phyloP scores from a whole-genome alignment of 2,329 filamentous ascomycete species.

The Penicillium nordicum region DNA sequence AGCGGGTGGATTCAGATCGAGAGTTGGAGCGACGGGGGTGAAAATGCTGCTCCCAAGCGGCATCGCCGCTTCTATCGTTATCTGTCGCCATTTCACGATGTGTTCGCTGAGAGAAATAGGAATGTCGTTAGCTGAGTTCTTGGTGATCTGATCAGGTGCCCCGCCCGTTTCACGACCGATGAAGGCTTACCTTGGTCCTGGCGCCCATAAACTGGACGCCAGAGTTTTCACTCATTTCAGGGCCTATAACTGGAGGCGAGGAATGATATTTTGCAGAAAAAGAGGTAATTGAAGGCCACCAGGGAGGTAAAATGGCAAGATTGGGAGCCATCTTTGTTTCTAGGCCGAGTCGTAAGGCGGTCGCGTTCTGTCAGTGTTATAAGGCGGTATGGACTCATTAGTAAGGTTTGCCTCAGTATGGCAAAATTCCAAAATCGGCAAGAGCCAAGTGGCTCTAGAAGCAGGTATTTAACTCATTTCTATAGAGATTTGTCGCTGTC shows the following conservation, averaged over 20 bases:
- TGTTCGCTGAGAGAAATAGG: constrained; percentile 28
- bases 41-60: constrained; percentile 26
- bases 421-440: background rate
- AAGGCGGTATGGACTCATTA: background rate
- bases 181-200: constrained; percentile 37
- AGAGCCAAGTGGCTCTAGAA: background rate
- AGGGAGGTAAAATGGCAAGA: background rate
- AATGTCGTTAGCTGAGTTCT: constrained; percentile 15
- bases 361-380: background rate
- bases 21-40: constrained; percentile 24
- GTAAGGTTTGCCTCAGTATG: background rate
- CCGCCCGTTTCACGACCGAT: constrained; percentile 21
- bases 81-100: constrained; percentile 38
- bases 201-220: constrained; percentile 37
- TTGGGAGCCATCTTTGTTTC: constrained; percentile 6
- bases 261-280: background rate
- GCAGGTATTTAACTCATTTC: background rate
- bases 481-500: background rate
- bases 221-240: constrained; percentile 38
- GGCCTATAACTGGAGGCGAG: background rate
- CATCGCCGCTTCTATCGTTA: constrained; percentile 23
- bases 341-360: constrained; percentile 8
- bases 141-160: constrained; percentile 16
- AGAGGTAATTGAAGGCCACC: constrained; percentile 1
- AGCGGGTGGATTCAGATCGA: constrained; percentile 21